Evolutionary conservation across 495 filamentous ascomycete genomes (phyloP).

Genomic region (Elaphomyces granulatus): DNA sequence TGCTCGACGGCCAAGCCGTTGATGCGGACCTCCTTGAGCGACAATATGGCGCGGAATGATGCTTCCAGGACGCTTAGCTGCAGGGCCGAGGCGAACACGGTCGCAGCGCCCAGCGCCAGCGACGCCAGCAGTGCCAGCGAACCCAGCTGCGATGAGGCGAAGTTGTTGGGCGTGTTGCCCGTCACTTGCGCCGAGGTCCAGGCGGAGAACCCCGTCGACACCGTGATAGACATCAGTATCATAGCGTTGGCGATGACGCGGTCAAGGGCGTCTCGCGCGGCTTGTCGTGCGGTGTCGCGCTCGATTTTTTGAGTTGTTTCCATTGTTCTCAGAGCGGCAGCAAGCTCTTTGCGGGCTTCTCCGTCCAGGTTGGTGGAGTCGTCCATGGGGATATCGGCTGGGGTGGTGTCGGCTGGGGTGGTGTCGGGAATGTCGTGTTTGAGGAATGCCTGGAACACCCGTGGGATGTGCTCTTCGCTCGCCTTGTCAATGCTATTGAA

Average conservation of each 20-base stretch:
- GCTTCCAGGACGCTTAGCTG: neutral
- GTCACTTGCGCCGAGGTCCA: neutral
- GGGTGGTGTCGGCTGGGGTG: neutral
- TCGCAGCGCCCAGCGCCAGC: conserved; percentile 1
- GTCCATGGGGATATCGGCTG: neutral
- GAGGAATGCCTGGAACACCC: neutral
- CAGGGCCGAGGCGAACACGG: conserved; percentile 1
- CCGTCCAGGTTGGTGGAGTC: too few relatives aligned
- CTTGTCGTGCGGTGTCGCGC: neutral
- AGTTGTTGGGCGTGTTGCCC: conserved; percentile 1
- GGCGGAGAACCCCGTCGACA: neutral
- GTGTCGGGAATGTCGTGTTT: neutral
- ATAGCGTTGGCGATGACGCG: conserved; percentile 2
- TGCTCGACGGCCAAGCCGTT: conserved; percentile 1
- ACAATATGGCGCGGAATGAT: neutral
- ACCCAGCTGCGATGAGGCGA: neutral
- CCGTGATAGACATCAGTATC: neutral
- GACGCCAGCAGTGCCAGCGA: neutral
- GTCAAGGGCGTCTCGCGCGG: neutral
- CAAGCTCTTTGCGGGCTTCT: neutral
- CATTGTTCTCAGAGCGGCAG: neutral
- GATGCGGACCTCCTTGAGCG: conserved; percentile 1
- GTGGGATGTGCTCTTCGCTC: neutral
- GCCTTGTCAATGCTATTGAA: conserved; percentile 1
- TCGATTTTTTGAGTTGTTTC: conserved; percentile 1